Percentiles rank a stretch among this genome's conserved stretches.
phyloP scores from a whole-genome alignment of 345 rosid genomes.

The Trapa bicornis region DNA sequence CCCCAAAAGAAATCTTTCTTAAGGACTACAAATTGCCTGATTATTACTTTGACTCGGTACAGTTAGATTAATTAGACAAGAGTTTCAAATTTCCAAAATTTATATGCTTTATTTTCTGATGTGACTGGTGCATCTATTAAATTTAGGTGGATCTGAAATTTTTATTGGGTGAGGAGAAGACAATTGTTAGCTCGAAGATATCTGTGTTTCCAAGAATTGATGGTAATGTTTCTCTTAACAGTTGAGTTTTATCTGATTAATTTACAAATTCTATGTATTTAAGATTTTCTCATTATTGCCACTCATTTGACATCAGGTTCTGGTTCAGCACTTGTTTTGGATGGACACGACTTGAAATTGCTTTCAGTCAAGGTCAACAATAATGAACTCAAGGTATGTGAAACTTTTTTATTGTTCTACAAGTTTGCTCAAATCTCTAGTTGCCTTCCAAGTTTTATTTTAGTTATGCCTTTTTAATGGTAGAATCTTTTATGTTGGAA shows the following conservation, averaged over 20 bases:
- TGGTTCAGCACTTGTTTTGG: conserved; percentile 61
- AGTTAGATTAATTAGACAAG: conserved; percentile 9
- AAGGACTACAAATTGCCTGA: conserved; percentile 91
- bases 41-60: conserved; percentile 78
- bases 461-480: not conserved
- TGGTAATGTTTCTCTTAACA: conserved; percentile 30
- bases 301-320: conserved; percentile 37
- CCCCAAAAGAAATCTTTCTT: conserved; percentile 81
- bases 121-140: conserved; percentile 1
- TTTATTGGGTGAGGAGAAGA: conserved; percentile 84
- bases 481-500: not conserved
- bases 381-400: conserved; percentile 55
- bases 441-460: not conserved
- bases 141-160: conserved; percentile 76
- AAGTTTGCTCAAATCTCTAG: not conserved
- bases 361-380: conserved; percentile 59
- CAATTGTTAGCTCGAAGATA: conserved; percentile 76
- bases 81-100: not conserved
- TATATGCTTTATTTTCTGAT: not conserved
- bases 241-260: not conserved
- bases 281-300: not conserved
- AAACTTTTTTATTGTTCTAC: not conserved
- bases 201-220: conserved; percentile 59
- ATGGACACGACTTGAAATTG: conserved; percentile 71
- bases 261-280: not conserved